phyloP scores from a whole-genome alignment of 23 red algal species.

The Gracilaria gracilis region DNA sequence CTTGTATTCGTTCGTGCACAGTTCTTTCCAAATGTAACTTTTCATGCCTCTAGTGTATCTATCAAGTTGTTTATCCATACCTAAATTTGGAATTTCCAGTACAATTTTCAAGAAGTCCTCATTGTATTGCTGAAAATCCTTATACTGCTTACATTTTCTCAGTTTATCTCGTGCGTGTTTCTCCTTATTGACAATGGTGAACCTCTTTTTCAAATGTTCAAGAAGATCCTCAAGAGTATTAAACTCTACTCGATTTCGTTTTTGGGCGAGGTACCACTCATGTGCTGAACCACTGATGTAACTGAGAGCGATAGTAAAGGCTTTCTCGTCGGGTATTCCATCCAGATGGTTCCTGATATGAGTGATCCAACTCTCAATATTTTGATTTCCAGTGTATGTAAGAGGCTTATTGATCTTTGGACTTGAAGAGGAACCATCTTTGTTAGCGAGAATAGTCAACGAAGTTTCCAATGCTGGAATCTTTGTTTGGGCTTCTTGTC shows the following conservation, averaged over 20 bases:
- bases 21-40: slow-evolving; percentile 8
- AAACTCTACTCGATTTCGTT: neutral
- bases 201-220: neutral
- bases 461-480: neutral
- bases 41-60: slow-evolving; percentile 19
- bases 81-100: slow-evolving; percentile 28
- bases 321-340: neutral
- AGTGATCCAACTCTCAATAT: slow-evolving; percentile 9
- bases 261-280: slow-evolving; percentile 40
- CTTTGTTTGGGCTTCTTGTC: neutral
- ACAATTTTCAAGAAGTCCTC: slow-evolving; percentile 25
- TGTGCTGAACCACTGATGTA: neutral
- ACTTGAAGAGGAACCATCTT: neutral
- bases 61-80: slow-evolving; percentile 21
- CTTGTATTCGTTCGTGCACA: slow-evolving; percentile 25
- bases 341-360: slow-evolving; percentile 13
- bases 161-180: slow-evolving; percentile 36
- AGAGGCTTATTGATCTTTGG: slow-evolving; percentile 25
- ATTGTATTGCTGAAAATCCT: neutral
- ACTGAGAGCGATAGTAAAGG: neutral
- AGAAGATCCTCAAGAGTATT: neutral
- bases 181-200: slow-evolving; percentile 26
- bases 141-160: slow-evolving; percentile 10
- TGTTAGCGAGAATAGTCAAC: neutral
- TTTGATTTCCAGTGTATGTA: slow-evolving; percentile 4